Conservation (phyloP, 208 protist genomes). For the Blastocrithidia nonstop region DNA sequence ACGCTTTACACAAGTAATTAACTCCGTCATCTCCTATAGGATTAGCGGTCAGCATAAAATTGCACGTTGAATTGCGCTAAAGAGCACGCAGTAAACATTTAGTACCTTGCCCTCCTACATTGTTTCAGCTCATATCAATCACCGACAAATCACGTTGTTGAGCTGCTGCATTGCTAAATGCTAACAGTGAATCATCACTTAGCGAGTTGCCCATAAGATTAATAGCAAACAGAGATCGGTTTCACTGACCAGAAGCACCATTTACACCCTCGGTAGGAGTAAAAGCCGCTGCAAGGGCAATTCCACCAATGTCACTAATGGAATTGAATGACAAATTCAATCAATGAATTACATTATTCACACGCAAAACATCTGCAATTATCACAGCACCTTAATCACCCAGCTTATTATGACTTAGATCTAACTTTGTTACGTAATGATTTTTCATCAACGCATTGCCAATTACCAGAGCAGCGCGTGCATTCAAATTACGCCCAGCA, state of each 20-base stretch:
- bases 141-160: conserved; percentile 56
- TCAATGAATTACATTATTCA: conserved; percentile 40
- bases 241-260: conserved; percentile 77
- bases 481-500: conserved; percentile 28
- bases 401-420: conserved; percentile 56
- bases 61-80: conserved; percentile 61
- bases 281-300: conserved; percentile 72
- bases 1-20: conserved; percentile 38
- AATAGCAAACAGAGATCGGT: conserved; percentile 57
- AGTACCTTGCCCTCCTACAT: conserved; percentile 57
- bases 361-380: conserved; percentile 42
- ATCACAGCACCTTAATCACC: conserved; percentile 58
- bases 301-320: conserved; percentile 71
- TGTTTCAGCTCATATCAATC: conserved; percentile 77
- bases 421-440: conserved; percentile 26
- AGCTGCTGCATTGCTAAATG: conserved; percentile 72
- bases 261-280: conserved; percentile 61
- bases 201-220: conserved; percentile 51
- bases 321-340: conserved; percentile 64
- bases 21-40: conserved; percentile 59
- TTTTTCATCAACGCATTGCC: conserved; percentile 52
- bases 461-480: conserved; percentile 52
- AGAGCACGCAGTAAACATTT: conserved; percentile 58
- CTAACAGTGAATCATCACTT: conserved; percentile 65
- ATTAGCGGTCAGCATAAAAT: conserved; percentile 60